Conservation (phyloP, 768 basidiomycete genomes). For the Phallus indusiatus region DNA sequence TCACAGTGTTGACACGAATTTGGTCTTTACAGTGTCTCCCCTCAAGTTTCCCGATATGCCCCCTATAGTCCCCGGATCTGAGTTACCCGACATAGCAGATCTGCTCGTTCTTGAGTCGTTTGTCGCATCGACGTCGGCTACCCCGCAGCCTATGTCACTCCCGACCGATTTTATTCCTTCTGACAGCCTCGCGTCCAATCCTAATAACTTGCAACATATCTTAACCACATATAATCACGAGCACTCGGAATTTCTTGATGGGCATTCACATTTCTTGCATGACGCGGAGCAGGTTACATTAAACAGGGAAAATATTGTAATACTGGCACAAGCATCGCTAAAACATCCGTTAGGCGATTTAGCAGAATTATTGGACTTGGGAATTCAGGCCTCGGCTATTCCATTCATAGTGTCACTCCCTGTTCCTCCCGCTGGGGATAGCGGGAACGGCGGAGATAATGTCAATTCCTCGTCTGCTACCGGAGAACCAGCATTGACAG, state of each 20-base stretch:
- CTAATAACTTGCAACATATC: neutral
- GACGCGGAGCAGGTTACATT: neutral
- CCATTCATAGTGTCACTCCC: constrained; percentile 7
- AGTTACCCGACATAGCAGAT: constrained; percentile 43
- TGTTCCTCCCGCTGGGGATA: neutral
- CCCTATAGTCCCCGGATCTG: constrained; percentile 4
- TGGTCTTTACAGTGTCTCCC: neutral
- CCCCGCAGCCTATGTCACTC: neutral
- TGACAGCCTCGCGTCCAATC: neutral
- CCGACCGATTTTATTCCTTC: neutral
- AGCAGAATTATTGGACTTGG: neutral
- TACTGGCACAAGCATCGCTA: constrained; percentile 1
- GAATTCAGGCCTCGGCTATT: neutral
- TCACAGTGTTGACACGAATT: neutral
- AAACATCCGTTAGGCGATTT: neutral
- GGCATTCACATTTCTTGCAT: neutral
- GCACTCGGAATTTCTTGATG: neutral
- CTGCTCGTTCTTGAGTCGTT: constrained; percentile 56
- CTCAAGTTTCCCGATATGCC: neutral
- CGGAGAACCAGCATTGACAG: neutral
- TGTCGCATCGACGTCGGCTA: constrained; percentile 15
- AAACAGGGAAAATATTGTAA: neutral
- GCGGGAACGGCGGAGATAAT: neutral
- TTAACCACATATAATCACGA: neutral
- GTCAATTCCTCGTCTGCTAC: neutral